Evolutionary conservation across 208 protist species (phyloP).

Genomic region (Trypanosoma conorhini): DNA sequence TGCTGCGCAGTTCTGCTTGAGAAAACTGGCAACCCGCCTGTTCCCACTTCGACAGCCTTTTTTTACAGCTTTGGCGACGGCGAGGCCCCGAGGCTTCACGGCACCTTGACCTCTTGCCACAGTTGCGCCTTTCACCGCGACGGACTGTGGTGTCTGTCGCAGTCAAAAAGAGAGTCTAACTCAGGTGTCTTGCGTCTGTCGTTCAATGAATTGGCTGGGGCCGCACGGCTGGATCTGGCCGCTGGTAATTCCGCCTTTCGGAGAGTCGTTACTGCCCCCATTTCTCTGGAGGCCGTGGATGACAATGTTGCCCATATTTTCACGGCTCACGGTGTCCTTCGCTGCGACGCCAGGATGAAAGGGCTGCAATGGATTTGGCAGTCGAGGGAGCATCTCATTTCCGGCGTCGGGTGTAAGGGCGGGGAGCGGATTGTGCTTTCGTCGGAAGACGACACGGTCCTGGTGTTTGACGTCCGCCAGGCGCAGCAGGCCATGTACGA

Average conservation of each 20-base stretch:
- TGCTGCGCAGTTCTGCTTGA: slow-evolving; percentile 12
- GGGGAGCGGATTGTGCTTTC: slow-evolving; percentile 14
- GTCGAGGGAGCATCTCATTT: slow-evolving; percentile 12
- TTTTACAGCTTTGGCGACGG: slow-evolving; percentile 7
- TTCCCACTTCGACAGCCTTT: slow-evolving; percentile 10
- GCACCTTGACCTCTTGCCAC: slow-evolving; percentile 4
- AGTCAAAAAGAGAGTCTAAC: neutral
- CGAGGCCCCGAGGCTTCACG: neutral
- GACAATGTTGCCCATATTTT: slow-evolving; percentile 16
- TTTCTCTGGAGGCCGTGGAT: slow-evolving; percentile 20
- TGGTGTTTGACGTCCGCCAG: slow-evolving; percentile 13
- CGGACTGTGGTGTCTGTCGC: slow-evolving; percentile 25
- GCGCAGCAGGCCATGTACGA: slow-evolving; percentile 5
- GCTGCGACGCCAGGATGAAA: slow-evolving; percentile 16
- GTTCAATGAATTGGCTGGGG: slow-evolving; percentile 9
- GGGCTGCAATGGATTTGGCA: slow-evolving; percentile 10
- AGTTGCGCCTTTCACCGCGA: slow-evolving; percentile 12
- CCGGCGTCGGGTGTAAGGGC: slow-evolving; percentile 10
- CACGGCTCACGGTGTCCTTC: slow-evolving; percentile 6
- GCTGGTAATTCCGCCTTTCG: slow-evolving; percentile 5
- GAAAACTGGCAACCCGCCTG: neutral
- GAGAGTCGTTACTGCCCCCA: slow-evolving; percentile 8
- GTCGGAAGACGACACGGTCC: slow-evolving; percentile 9
- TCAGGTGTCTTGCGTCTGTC: slow-evolving; percentile 8
- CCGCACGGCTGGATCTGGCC: slow-evolving; percentile 1